Evolutionary conservation across 2,329 filamentous ascomycete genomes (phyloP), one percentile per base, ranked within the genome.

Genomic region (Pseudogymnoascus sp.): DNA sequence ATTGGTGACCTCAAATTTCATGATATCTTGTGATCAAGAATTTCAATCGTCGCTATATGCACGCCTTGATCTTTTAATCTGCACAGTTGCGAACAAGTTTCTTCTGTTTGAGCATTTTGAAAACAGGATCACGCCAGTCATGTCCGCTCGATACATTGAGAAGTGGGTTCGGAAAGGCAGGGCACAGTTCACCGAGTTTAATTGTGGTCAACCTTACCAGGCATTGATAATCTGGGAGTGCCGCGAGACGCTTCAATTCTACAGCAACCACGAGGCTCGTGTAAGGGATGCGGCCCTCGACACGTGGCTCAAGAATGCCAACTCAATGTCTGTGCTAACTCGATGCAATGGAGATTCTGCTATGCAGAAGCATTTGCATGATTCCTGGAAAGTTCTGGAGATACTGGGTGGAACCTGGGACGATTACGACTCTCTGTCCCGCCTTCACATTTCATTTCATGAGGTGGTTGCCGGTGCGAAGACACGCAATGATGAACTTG

Each of bases 181-280:
- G 10, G 76, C 78, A 14, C 73, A 74, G 41, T 79, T 82, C 21
- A 72, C 76, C 7, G 77, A 82, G 63, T 83, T 83, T 67, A 76
- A 77, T 65, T 83, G 80, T 66, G 80, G 82, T 67, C 78, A 81
- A 68, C 69, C 70, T 19, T 81, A 78, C 7, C 80, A 83, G 66
- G 74, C 75, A 10, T 74, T 78, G 19, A 69, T 83, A 4, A 76
- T 83, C 62, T 66, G 74, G 10, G 70, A 73, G 52, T 81, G 82
- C 65, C 70, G 80, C 58, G 71, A 75, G 14, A 75, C 70, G 6
- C 72, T 83, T 64, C 69, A 72, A 6, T 82, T 83, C 66, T 73
- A 76, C 58, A 78, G 78, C 6, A 71, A 72, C 5, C 75, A 79
- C 59, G 67, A 64, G 68, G 2, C 69, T 76, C 63, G 71, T 68